Percentiles rank a stretch among this genome's conserved stretches.
These are phyloP conservation scores for Tetrapyrgos nigripes DNA, from an alignment of 1,284 basidiomycete genomes.

Conservation along the genomic window DNA sequence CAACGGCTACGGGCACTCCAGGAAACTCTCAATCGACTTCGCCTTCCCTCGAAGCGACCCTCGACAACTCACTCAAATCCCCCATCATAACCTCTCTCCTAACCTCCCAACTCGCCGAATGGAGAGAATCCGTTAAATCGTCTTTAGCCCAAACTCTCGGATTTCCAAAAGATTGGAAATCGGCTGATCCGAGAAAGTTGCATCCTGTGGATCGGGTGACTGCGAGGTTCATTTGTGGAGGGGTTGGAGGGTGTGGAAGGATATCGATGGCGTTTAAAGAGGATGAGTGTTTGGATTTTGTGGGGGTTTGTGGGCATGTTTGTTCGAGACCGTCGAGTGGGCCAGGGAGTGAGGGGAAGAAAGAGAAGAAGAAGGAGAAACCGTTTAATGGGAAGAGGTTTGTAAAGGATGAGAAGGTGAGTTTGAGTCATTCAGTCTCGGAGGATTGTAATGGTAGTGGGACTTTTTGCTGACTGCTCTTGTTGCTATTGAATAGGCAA, in stretches of 20 bases:
- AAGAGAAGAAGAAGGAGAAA: conserved; percentile 24
- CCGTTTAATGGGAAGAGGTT: conserved; percentile 60
- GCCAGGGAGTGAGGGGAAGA: too few species aligned
- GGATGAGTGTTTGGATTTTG: conserved; percentile 57
- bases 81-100: conserved; percentile 46
- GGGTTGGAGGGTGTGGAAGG: conserved; percentile 54
- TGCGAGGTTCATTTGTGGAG: conserved; percentile 62
- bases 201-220: conserved; percentile 64
- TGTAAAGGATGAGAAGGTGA: conserved; percentile 60
- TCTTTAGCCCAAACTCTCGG: conserved; percentile 55
- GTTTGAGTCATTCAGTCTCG: conserved; percentile 11
- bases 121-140: conserved; percentile 50
- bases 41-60: conserved; percentile 20
- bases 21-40: too few species aligned
- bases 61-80: conserved; percentile 33
- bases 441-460: background rate
- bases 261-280: conserved; percentile 39
- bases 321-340: conserved; percentile 46
- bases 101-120: conserved; percentile 50
- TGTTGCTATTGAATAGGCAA: too few species aligned
- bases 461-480: conserved; percentile 1
- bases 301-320: conserved; percentile 60
- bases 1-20: too few species aligned
- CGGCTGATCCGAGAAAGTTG: conserved; percentile 48
- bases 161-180: conserved; percentile 51